Base-by-base conservation (phyloP, 352 stramenopile genomes). In the Phytophthora pinifolia region DNA sequence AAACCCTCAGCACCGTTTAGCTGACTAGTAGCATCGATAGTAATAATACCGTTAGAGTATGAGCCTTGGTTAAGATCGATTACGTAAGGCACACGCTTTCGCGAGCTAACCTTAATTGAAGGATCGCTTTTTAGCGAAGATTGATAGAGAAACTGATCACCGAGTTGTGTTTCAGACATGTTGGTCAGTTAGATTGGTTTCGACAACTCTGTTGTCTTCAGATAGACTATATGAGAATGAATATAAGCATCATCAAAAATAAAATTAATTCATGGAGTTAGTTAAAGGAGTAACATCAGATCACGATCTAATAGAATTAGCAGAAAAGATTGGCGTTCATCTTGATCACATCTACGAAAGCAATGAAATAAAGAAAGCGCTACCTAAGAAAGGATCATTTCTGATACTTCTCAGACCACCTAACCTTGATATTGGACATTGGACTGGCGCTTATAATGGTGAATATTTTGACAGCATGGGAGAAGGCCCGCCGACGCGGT, bases 381-480 rank as follows among this genome's bases (percentile, higher is more conserved):
- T 63, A 8, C 13, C n/a, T n/a, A n/a, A 6, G 2, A 41, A 7
- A 9, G 35, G 35, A 2, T 25, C 46, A 12, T 63, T 35, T 30
- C 17, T 63, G 6, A 52, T 56, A 10, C 32, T 62, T 0, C 17
- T 62, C 4, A 13, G 54, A 1, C n/a, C n/a, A n/a, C 34, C 46
- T 14, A 15, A 20, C 12, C 9, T 8, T 2, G 38, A 20, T 20
- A 31, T 56, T 3, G 54, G 54, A 5, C 54, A 62, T 22, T 62
- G 54, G 54, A 22, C 17, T 9, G 2, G n/a, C 0, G 12, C 37
- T 5, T 27, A 46, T 15, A 29, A 62, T 17, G 31, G 22, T 3
- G 9, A n/a, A 4, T 56, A 38, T 14, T 56, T 56, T 14, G 54
- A 62, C 39, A 25, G 2, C 1, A 57, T 57, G 54, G 54, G 46